Evolutionary conservation across 1,284 basidiomycete species (phyloP), one percentile per base, ranked within the genome.

Genomic region (Hypsizygus ulmarius): DNA sequence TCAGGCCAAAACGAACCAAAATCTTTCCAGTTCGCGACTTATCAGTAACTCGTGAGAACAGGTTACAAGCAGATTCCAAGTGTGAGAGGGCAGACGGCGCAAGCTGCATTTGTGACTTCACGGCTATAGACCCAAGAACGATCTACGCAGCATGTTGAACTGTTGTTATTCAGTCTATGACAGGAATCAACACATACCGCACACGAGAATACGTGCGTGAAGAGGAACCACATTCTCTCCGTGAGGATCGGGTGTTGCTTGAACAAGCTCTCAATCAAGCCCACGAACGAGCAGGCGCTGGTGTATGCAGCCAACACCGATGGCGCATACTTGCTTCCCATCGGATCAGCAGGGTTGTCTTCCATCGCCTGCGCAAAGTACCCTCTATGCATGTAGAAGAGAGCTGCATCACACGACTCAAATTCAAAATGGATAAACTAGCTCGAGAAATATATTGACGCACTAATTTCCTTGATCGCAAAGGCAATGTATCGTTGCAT

Each of bases 121-220:
- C 73, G 2, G 82, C 79, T 45, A 87, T 84, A 4, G 82, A 79
- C 12, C 83, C 82, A 29, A 87, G 65, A 1, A 85, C 82, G 54
- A 87, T 82, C 84, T 87, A 49, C 8, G 45, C 41, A 30, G 40
- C n/a, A 41, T 15, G 46, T 6, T 40, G 18, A 32, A 32, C 19
- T n/a, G 43, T 16, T 33, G 43, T 27, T 15, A 36, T 30, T 30
- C 14, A 30, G 51, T 18, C 10, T 39, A 15, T 41, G 16, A n/a
- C 18, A 53, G 44, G 16, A 25, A 16, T 19, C 39, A 40, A 42
- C 11, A 59, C 70, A 57, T 63, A 86, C 84, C 28, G 83, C 74
- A 58, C 83, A 85, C 6, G 84, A 86, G 60, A 87, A 87, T 5
- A 85, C 80, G 60, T 86, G 82, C 3, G 81, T 83, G 56, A 84